phyloP scores from a whole-genome alignment of 148 eudicot genomes.

The Dianthus caryophyllus region DNA sequence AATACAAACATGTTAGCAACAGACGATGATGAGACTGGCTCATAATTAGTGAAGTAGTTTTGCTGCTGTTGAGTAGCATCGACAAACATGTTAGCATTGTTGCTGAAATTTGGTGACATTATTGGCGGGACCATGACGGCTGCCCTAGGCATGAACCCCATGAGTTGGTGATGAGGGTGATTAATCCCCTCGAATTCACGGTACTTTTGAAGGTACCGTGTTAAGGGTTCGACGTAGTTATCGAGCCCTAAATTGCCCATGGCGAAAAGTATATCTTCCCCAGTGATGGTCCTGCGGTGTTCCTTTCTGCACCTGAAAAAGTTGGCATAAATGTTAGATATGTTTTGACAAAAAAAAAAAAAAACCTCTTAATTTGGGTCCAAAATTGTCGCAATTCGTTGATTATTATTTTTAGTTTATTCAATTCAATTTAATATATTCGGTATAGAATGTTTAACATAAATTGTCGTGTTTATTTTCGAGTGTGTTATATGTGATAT shows the following conservation, averaged over 20 bases:
- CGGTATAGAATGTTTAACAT: too few relatives aligned
- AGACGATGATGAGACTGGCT: not conserved
- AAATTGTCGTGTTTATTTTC: too few relatives aligned
- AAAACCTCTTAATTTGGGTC: too few relatives aligned
- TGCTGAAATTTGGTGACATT: not conserved
- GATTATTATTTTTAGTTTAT: too few relatives aligned
- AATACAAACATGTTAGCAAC: too few relatives aligned
- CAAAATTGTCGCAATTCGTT: too few relatives aligned
- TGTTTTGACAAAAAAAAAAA: too few relatives aligned
- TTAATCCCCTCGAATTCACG: constrained; percentile 6
- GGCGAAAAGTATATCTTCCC: constrained; percentile 30
- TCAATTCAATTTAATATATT: too few relatives aligned
- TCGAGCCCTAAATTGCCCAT: constrained; percentile 31
- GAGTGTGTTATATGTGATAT: too few relatives aligned
- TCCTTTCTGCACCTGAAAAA: constrained; percentile 16
- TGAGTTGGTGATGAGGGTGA: not conserved
- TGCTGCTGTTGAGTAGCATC: not conserved
- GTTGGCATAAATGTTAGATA: not conserved
- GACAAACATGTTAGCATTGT: not conserved
- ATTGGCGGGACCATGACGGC: not conserved
- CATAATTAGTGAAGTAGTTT: not conserved
- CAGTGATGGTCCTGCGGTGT: constrained; percentile 28
- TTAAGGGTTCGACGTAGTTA: constrained; percentile 25
- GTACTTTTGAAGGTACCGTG: constrained; percentile 16
- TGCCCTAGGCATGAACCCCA: not conserved